Evolutionary conservation across 192 early-diverging fungal genomes (phyloP).

Genomic region (Coemansia reversa): DNA sequence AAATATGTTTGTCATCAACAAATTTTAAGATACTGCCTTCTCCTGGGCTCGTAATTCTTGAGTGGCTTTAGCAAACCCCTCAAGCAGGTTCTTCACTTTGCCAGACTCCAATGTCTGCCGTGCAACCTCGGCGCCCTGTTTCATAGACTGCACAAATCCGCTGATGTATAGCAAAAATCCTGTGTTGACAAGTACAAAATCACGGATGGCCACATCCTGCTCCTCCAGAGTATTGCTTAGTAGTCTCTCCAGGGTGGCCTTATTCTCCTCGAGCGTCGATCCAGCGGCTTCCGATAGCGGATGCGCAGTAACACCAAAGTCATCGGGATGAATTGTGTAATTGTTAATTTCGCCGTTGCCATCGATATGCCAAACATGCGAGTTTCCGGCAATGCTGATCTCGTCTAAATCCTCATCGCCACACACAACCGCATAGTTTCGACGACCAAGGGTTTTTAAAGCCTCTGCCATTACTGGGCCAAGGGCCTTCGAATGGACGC

Average conservation of each 20-base stretch:
- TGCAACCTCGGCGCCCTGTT: constrained; percentile 77
- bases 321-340: constrained; percentile 70
- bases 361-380: constrained; percentile 85
- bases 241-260: constrained; percentile 65
- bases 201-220: constrained; percentile 65
- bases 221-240: constrained; percentile 65
- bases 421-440: constrained; percentile 87
- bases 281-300: constrained; percentile 65
- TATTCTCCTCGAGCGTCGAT: constrained; percentile 76
- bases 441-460: constrained; percentile 72
- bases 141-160: constrained; percentile 68
- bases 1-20: not conserved
- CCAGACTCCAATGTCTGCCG: constrained; percentile 70
- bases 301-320: constrained; percentile 84
- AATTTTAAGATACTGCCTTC: not conserved
- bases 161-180: constrained; percentile 82
- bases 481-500: constrained; percentile 79
- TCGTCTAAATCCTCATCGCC: constrained; percentile 90
- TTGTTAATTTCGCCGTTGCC: constrained; percentile 61
- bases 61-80: constrained; percentile 59
- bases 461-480: constrained; percentile 84
- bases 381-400: constrained; percentile 84
- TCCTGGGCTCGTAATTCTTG: constrained; percentile 20
- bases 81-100: constrained; percentile 62
- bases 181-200: constrained; percentile 92